Percentiles rank a stretch among this genome's conserved stretches.
Conservation (phyloP, 1,284 basidiomycete species). For the Schizopora paradoxa region DNA sequence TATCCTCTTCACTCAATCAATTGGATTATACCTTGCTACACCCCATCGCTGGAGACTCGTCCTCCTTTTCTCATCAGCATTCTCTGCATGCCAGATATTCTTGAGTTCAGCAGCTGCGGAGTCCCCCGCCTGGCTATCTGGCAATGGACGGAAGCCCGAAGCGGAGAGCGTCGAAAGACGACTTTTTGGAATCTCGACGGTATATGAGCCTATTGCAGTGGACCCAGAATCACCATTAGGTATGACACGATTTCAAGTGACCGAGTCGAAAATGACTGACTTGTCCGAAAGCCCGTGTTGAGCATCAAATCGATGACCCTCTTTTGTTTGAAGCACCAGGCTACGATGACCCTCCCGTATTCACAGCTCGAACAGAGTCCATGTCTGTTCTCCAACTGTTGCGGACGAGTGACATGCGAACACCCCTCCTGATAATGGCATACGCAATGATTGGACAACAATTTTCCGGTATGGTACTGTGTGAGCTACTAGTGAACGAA, state of each 20-base stretch:
- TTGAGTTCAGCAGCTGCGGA: slow-evolving; percentile 50
- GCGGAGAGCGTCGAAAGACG: slow-evolving; percentile 40
- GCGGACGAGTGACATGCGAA: slow-evolving; percentile 50
- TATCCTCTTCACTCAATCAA: slow-evolving; percentile 71
- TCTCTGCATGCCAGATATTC: slow-evolving; percentile 58
- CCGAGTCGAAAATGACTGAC: too few relatives aligned
- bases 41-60: slow-evolving; percentile 72
- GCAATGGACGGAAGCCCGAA: slow-evolving; percentile 45
- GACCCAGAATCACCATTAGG: slow-evolving; percentile 7
- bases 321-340: slow-evolving; percentile 39
- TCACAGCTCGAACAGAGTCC: slow-evolving; percentile 23
- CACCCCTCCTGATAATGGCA: slow-evolving; percentile 65
- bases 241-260: not conserved
- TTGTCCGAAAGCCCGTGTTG: slow-evolving; percentile 18
- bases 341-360: slow-evolving; percentile 20
- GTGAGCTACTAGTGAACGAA: slow-evolving; percentile 13
- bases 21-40: slow-evolving; percentile 59
- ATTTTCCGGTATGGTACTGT: slow-evolving; percentile 68
- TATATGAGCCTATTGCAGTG: slow-evolving; percentile 11
- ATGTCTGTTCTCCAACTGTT: slow-evolving; percentile 53
- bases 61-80: slow-evolving; percentile 55
- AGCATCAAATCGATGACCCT: slow-evolving; percentile 34
- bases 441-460: slow-evolving; percentile 78
- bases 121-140: slow-evolving; percentile 61
- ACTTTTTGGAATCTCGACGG: slow-evolving; percentile 47